These are phyloP conservation scores for Ogataea angusta DNA, from an alignment of 805 yeast species.

Conservation along the genomic window DNA sequence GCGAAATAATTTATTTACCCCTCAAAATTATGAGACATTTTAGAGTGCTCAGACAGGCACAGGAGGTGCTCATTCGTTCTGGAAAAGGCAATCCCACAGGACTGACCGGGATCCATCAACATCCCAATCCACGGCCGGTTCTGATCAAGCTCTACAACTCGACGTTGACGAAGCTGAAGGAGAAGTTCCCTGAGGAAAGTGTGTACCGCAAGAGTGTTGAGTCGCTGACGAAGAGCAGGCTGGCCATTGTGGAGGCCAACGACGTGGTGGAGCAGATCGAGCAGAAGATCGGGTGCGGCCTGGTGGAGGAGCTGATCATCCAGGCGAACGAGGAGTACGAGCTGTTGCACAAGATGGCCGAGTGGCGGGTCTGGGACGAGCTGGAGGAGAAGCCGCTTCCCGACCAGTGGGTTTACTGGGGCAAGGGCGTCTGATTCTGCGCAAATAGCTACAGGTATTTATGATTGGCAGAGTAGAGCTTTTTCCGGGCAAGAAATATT, in stretches of 20 bases:
- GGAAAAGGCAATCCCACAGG: conserved; percentile 75
- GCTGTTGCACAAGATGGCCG: conserved; percentile 63
- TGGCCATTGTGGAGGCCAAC: conserved; percentile 58
- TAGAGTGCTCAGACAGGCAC: conserved; percentile 39
- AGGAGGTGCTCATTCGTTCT: conserved; percentile 49
- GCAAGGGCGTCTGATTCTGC: conserved; percentile 49
- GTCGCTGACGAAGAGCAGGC: conserved; percentile 66
- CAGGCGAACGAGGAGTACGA: conserved; percentile 81
- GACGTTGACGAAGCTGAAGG: conserved; percentile 56
- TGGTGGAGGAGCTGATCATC: conserved; percentile 75
- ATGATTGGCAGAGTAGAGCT: too few relatives aligned
- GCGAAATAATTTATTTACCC: conserved; percentile 5
- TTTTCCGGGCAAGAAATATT: neutral
- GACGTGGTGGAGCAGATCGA: conserved; percentile 68
- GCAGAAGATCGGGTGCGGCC: conserved; percentile 71
- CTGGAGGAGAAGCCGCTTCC: conserved; percentile 74
- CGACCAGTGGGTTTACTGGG: conserved; percentile 84
- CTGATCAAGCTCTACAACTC: conserved; percentile 65
- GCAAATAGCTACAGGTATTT: neutral
- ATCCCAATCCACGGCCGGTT: conserved; percentile 83
- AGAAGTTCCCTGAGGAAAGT: conserved; percentile 66
- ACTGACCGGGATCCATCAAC: conserved; percentile 70
- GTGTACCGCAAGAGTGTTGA: conserved; percentile 75
- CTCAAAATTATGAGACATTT: conserved; percentile 34
- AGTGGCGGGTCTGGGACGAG: conserved; percentile 75